Evolutionary conservation across 208 protist species (phyloP).

Genomic region (Angomonas ambiguus): DNA sequence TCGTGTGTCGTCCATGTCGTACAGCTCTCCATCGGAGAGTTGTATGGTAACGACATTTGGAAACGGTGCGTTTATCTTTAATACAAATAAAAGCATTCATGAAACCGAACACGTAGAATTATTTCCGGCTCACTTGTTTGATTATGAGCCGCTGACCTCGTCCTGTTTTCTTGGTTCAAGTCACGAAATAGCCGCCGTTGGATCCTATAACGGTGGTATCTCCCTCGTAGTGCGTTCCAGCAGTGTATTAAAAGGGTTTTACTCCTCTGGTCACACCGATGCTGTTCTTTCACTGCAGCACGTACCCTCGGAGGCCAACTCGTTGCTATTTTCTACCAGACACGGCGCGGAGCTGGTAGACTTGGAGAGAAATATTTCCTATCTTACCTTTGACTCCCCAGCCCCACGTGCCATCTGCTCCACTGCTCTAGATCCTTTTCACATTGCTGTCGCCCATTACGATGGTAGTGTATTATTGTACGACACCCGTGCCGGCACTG

Average conservation of each 20-base stretch:
- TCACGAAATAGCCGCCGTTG: constrained; percentile 17
- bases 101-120: constrained; percentile 8
- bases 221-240: constrained; percentile 33
- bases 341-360: constrained; percentile 35
- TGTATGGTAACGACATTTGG: neutral
- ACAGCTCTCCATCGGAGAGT: neutral
- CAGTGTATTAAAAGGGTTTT: constrained; percentile 23
- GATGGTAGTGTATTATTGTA: constrained; percentile 64
- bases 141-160: constrained; percentile 21
- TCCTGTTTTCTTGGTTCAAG: constrained; percentile 47
- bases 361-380: constrained; percentile 20
- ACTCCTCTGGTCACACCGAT: constrained; percentile 17
- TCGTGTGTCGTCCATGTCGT: constrained; percentile 26
- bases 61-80: constrained; percentile 1
- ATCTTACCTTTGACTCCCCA: constrained; percentile 25
- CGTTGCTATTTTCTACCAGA: constrained; percentile 33
- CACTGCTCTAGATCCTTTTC: constrained; percentile 21
- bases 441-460: constrained; percentile 52
- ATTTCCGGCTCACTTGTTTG: constrained; percentile 1
- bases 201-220: constrained; percentile 7
- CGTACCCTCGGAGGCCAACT: constrained; percentile 18
- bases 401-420: constrained; percentile 32
- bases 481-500: constrained; percentile 30
- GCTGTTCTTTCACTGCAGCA: constrained; percentile 28
- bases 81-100: neutral